These are phyloP conservation scores for Phyllosticta citribraziliensis DNA, from an alignment of 2,329 filamentous ascomycete species.

Conservation along the genomic window DNA sequence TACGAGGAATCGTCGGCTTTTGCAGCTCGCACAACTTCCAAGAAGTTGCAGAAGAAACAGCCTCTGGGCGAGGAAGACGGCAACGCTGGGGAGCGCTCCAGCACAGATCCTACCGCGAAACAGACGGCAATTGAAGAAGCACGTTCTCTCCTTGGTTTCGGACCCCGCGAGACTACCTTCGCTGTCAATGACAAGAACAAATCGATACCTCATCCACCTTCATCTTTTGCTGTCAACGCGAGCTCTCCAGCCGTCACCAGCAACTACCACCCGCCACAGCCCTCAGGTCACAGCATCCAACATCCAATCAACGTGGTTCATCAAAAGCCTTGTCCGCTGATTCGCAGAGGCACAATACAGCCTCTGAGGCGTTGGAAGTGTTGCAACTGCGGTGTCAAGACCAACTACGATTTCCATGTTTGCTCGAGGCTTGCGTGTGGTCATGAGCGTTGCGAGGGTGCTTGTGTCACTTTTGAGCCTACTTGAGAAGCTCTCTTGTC, in stretches of 20 bases:
- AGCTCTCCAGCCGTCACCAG: not conserved
- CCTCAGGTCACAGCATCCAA: too few species aligned
- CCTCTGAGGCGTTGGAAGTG: not conserved
- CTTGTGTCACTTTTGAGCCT: not conserved
- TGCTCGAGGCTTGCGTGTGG: not conserved
- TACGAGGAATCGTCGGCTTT: too few species aligned
- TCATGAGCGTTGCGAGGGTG: not conserved
- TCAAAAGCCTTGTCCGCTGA: not conserved
- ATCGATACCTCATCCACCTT: not conserved
- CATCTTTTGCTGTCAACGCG: not conserved
- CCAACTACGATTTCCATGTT: not conserved
- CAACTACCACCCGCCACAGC: not conserved
- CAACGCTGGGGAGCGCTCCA: not conserved
- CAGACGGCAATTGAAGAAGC: not conserved
- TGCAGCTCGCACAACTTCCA: not conserved
- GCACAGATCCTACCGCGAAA: not conserved
- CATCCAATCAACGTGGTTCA: not conserved
- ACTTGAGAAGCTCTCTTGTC: not conserved
- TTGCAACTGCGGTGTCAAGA: not conserved
- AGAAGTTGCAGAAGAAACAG: not conserved
- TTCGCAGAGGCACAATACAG: not conserved
- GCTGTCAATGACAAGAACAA: not conserved
- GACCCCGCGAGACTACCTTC: not conserved
- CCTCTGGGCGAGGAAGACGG: not conserved
- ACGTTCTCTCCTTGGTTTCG: not conserved